Percentiles rank a stretch among this genome's conserved stretches.
Conservation (phyloP, 1,284 basidiomycete genomes). For the Sporisorium iseilematis-ciliati region DNA sequence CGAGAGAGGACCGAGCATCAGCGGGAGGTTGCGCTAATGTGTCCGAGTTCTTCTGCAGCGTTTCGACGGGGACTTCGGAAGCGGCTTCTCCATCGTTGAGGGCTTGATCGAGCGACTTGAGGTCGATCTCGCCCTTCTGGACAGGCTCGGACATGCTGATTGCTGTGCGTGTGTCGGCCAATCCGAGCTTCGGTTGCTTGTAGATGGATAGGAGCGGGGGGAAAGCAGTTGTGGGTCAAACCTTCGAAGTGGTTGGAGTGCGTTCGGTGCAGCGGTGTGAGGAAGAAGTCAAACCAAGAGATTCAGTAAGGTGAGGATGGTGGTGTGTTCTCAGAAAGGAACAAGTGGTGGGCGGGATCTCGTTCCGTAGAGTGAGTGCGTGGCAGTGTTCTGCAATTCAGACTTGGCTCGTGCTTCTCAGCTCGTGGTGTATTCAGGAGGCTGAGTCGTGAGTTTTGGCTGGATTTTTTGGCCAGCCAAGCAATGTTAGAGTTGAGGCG, state of each 20-base stretch:
- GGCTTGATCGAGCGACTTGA: conserved; percentile 41
- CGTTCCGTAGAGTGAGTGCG: conserved; percentile 11
- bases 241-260: neutral
- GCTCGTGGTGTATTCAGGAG: neutral
- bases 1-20: conserved; percentile 23
- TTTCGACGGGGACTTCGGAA: conserved; percentile 30
- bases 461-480: neutral
- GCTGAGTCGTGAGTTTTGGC: conserved; percentile 1
- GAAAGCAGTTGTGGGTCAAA: neutral
- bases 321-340: conserved; percentile 1
- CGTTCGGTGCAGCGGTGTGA: neutral
- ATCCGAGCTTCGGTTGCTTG: neutral
- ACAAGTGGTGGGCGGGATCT: neutral
- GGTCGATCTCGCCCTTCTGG: conserved; percentile 48
- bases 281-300: neutral
- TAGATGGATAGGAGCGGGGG: neutral
- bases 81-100: conserved; percentile 41
- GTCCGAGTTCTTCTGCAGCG: conserved; percentile 32
- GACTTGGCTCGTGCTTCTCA: conserved; percentile 26
- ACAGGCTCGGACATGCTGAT: conserved; percentile 47
- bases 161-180: neutral
- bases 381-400: conserved; percentile 11
- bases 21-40: conserved; percentile 42
- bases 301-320: neutral
- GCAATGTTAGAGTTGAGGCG: conserved; percentile 8